Base-by-base conservation (phyloP, 495 filamentous ascomycete species). In the Chlorociboria aeruginascens region DNA sequence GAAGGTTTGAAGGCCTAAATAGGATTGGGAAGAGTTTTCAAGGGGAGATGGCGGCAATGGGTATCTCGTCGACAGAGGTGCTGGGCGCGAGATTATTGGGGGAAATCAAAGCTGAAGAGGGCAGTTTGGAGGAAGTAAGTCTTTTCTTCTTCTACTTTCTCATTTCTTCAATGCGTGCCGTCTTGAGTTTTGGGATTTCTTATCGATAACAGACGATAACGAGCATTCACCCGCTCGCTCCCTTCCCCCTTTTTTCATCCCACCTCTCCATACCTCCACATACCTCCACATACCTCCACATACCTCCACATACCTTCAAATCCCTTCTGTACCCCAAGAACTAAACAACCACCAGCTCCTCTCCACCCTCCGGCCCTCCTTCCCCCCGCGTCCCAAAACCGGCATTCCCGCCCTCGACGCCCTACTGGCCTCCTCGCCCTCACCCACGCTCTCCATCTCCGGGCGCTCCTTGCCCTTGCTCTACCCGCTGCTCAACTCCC, bases 401-500 rank as follows among this genome's bases (percentile, higher is more conserved):
- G 55, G 32, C 9, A 70, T 73, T 30, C 64, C 66, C 11, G 56
- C 46, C 1, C 63, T 78, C 14, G 58, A 72, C 43, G 59, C 56
- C 20, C 54, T 76, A 16, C 60, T 25, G 2, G 20, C 20, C 20
- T 2, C 2, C 20, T 25, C 20, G 63, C 61, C 49, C 51, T 10
- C 50, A 52, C 66, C 56, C 56, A 37, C 50, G 59, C 48, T 66
- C 60, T 6, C 62, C 61, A 47, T 74, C 46, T 50, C 72, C 63
- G 44, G 78, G 69, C 51, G 64, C 53, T 76, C 82, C 20, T 72
- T 86, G 36, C 63, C 86, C 0, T 65, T 94, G 4, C 78, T 94
- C 51, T 81, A 85, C 58, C 36, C 40, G 6, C 37, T 59, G 0
- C 20, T 59, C 11, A 42, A 12, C 29, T 29, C 28, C 17, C 56